Evolutionary conservation across 306 rosid genomes (phyloP).

Genomic region (Pueraria montana): DNA sequence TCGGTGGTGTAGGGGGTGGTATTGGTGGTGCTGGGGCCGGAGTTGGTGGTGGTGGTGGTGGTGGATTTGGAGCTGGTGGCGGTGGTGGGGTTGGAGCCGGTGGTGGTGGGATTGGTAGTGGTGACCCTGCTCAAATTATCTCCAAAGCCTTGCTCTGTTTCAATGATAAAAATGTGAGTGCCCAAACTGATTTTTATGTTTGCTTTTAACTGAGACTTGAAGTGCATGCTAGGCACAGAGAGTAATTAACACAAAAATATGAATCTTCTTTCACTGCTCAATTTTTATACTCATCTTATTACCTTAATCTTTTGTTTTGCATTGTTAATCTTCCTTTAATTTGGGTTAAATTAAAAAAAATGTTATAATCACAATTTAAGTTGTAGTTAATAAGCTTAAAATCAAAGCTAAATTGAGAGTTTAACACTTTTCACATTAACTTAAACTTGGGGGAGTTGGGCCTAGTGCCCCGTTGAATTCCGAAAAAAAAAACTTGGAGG

Average conservation of each 20-base stretch:
- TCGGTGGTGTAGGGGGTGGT: conserved; percentile 12
- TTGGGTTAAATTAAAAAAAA: not conserved
- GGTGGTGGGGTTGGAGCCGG: conserved; percentile 5
- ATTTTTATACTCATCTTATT: not conserved
- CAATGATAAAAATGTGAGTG: conserved; percentile 78
- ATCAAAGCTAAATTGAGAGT: no score
- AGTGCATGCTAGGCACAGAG: not conserved
- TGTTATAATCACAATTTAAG: no score
- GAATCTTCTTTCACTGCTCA: no score
- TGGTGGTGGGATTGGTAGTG: conserved; percentile 24
- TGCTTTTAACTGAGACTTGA: not conserved
- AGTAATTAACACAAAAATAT: not conserved
- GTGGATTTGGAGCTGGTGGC: not conserved
- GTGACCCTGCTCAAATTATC: conserved; percentile 72
- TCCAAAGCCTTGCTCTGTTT: conserved; percentile 87
- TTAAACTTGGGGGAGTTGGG: no score
- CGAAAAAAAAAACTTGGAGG: no score
- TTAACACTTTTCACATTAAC: no score
- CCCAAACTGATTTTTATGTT: not conserved
- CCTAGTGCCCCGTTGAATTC: no score
- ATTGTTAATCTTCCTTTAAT: not conserved
- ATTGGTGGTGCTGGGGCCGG: not conserved
- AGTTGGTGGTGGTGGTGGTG: not conserved
- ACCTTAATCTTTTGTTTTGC: not conserved
- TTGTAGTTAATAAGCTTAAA: no score